Conservation (phyloP, 1,284 basidiomycete species). For the Apiotrichum porosum region DNA sequence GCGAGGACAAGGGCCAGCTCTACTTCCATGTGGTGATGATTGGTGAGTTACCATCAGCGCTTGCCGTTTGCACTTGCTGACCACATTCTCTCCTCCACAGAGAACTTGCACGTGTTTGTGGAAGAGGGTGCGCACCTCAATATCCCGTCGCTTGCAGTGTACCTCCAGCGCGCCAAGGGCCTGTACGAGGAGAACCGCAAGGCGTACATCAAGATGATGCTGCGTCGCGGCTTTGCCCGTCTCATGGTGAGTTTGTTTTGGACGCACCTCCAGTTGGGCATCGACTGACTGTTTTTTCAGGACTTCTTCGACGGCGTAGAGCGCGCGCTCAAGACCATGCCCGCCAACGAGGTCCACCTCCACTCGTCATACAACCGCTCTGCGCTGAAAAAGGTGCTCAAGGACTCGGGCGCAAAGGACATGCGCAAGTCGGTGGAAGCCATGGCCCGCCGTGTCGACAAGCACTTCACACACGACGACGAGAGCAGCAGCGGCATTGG, state of each 20-base stretch:
- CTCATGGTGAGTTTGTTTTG: constrained; percentile 64
- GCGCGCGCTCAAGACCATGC: constrained; percentile 71
- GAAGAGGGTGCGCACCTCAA: constrained; percentile 65
- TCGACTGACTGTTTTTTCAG: too few species aligned
- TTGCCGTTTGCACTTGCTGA: too few species aligned
- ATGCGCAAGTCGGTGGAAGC: constrained; percentile 75
- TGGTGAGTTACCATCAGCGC: constrained; percentile 63
- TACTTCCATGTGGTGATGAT: constrained; percentile 95
- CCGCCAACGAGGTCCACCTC: constrained; percentile 70
- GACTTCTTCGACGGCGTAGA: constrained; percentile 94
- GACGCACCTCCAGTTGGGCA: too few species aligned
- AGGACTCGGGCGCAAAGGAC: constrained; percentile 83
- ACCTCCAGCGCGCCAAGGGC: constrained; percentile 67
- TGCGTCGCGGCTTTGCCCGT: constrained; percentile 79
- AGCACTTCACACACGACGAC: constrained; percentile 65
- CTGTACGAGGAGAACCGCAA: constrained; percentile 83
- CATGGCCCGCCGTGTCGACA: constrained; percentile 86
- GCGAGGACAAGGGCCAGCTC: constrained; percentile 91
- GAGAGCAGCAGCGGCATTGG: background rate
- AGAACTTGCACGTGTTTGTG: constrained; percentile 93
- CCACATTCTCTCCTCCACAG: constrained; percentile 49
- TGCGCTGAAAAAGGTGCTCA: constrained; percentile 74
- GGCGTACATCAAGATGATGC: constrained; percentile 80
- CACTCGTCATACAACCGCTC: constrained; percentile 73
- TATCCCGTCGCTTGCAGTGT: constrained; percentile 57